Evolutionary conservation across 2,329 filamentous ascomycete genomes (phyloP).

Genomic region (Alternaria gansuensis): DNA sequence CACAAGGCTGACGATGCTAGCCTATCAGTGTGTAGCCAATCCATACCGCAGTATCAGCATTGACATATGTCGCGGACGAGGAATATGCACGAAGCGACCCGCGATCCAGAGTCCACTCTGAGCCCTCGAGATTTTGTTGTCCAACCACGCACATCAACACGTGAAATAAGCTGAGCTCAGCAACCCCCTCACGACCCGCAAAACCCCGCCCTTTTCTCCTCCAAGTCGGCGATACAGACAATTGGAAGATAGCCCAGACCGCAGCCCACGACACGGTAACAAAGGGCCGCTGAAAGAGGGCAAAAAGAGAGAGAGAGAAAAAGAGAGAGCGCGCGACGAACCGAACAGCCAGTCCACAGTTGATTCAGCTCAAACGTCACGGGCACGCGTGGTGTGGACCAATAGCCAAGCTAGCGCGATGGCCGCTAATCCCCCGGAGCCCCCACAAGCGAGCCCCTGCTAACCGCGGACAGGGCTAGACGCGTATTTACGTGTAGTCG

Average conservation of each 20-base stretch:
- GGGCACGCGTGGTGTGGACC: slow-evolving; percentile 13
- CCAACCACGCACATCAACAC: neutral
- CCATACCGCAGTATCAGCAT: neutral
- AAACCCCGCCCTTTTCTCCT: neutral
- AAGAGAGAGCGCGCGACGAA: neutral
- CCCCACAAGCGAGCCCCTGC: neutral
- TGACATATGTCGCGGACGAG: neutral
- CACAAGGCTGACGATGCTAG: neutral
- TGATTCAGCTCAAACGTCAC: slow-evolving; percentile 14
- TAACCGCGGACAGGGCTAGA: slow-evolving; percentile 10
- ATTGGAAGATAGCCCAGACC: neutral
- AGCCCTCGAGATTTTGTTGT: neutral
- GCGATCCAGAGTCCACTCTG: neutral
- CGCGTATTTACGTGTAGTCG: neutral
- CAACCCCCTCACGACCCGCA: neutral
- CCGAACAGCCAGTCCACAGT: slow-evolving; percentile 2
- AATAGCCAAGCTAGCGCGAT: slow-evolving; percentile 9
- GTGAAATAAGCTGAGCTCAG: slow-evolving; percentile 7
- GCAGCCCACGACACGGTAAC: slow-evolving; percentile 5
- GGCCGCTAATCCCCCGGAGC: slow-evolving; percentile 6
- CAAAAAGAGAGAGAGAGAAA: neutral
- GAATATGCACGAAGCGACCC: neutral
- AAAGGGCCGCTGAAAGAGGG: neutral
- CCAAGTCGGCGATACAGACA: neutral
- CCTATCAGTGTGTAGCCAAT: neutral